phyloP scores from a whole-genome alignment of 202 grass and related monocot genomes.

The Carex sylvatica region DNA sequence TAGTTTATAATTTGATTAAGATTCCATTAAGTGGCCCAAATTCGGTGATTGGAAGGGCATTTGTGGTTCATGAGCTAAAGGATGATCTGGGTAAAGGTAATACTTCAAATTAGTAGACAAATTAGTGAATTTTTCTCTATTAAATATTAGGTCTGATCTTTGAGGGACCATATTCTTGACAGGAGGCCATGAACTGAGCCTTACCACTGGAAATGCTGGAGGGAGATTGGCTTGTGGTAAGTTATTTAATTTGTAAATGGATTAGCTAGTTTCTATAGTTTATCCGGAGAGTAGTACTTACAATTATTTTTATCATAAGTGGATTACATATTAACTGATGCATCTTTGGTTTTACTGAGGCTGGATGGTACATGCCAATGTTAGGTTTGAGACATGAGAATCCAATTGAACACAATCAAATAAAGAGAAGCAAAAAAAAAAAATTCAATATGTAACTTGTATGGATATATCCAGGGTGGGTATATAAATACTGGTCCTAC shows the following conservation, averaged over 20 bases:
- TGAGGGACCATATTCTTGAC: background rate
- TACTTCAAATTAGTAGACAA: background rate
- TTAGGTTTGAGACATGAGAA: background rate
- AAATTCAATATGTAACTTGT: background rate
- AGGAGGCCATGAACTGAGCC: constrained; percentile 51
- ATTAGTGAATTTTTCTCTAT: background rate
- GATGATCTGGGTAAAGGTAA: constrained; percentile 53
- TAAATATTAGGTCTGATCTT: constrained; percentile 3
- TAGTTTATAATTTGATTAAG: constrained; percentile 18
- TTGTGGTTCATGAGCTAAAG: constrained; percentile 54
- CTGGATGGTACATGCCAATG: background rate
- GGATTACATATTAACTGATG: constrained; percentile 3
- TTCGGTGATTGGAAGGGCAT: constrained; percentile 48
- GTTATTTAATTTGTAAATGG: background rate
- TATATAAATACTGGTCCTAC: background rate
- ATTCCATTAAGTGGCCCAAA: constrained; percentile 43
- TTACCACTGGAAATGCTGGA: constrained; percentile 55
- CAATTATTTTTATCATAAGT: background rate
- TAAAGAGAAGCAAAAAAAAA: background rate
- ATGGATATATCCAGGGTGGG: background rate
- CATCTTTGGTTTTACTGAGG: background rate
- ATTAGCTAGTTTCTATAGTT: background rate
- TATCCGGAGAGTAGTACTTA: background rate
- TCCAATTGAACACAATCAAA: background rate
- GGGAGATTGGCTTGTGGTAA: constrained; percentile 54